These are phyloP conservation scores for Chimonanthus praecox DNA, from an alignment of 164 flowering plant species.

Conservation along the genomic window DNA sequence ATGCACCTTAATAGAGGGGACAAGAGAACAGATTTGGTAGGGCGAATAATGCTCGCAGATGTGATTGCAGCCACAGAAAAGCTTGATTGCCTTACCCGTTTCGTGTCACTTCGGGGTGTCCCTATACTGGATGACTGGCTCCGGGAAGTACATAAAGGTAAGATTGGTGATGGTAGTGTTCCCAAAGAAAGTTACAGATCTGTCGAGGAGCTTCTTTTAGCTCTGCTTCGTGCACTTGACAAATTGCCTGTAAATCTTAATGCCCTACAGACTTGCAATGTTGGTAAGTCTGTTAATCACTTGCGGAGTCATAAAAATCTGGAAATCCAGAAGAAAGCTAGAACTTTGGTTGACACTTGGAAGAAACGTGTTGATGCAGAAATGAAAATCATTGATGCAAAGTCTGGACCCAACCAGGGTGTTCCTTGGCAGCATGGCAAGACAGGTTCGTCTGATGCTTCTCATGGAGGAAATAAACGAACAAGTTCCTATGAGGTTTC, in stretches of 20 bases:
- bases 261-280: constrained; percentile 68
- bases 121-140: constrained; percentile 89
- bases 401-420: constrained; percentile 52
- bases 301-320: constrained; percentile 49
- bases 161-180: constrained; percentile 50
- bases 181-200: constrained; percentile 60
- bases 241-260: constrained; percentile 84
- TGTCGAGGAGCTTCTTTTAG: constrained; percentile 76
- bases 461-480: constrained; percentile 50
- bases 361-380: constrained; percentile 94
- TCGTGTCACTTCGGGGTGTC: constrained; percentile 76
- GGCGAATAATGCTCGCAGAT: constrained; percentile 60
- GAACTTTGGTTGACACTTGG: constrained; percentile 89
- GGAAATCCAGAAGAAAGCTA: constrained; percentile 61
- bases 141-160: constrained; percentile 82
- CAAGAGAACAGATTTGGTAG: constrained; percentile 56
- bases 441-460: constrained; percentile 41
- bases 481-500: constrained; percentile 46
- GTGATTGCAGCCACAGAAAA: constrained; percentile 73
- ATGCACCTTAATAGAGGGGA: constrained; percentile 59
- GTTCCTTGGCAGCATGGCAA: constrained; percentile 54
- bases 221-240: constrained; percentile 83
- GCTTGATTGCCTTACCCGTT: constrained; percentile 64
- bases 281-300: constrained; percentile 92
- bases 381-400: constrained; percentile 75